Conservation (phyloP, 176 grass and related monocot genomes). For the Musa schizocarpa region DNA sequence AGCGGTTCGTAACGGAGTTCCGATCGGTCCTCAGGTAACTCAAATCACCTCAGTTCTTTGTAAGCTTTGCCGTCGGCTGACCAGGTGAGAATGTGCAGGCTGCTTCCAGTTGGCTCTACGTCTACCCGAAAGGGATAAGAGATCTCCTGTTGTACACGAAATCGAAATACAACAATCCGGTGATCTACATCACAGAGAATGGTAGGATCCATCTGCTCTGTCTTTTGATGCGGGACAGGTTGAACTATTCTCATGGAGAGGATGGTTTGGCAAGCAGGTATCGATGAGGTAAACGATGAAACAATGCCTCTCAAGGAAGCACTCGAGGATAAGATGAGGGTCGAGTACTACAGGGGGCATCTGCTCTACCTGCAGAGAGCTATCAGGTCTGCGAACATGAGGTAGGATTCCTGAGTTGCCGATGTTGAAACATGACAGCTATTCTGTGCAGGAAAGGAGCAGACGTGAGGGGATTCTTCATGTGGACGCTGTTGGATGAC, state of each 20-base stretch:
- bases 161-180: constrained; percentile 23
- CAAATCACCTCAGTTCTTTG: not conserved
- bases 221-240: no score
- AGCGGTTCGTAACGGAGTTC: constrained; percentile 18
- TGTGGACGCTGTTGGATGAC: constrained; percentile 64
- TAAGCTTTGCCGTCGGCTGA: not conserved
- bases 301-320: constrained; percentile 24
- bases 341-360: constrained; percentile 34
- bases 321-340: constrained; percentile 34
- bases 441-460: constrained; percentile 29
- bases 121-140: constrained; percentile 37
- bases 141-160: constrained; percentile 27
- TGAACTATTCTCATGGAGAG: no score
- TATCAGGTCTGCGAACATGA: constrained; percentile 23
- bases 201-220: constrained; percentile 1
- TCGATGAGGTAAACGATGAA: constrained; percentile 34
- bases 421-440: not conserved
- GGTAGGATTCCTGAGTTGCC: not conserved
- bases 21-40: constrained; percentile 23
- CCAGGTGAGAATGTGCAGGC: not conserved
- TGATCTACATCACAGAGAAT: constrained; percentile 44
- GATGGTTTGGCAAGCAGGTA: constrained; percentile 5
- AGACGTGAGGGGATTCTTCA: constrained; percentile 48
- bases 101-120: constrained; percentile 16
- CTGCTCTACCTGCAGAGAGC: constrained; percentile 29